These are phyloP conservation scores for Talaromyces islandicus DNA, from an alignment of 2,329 filamentous ascomycete species.

Conservation along the genomic window DNA sequence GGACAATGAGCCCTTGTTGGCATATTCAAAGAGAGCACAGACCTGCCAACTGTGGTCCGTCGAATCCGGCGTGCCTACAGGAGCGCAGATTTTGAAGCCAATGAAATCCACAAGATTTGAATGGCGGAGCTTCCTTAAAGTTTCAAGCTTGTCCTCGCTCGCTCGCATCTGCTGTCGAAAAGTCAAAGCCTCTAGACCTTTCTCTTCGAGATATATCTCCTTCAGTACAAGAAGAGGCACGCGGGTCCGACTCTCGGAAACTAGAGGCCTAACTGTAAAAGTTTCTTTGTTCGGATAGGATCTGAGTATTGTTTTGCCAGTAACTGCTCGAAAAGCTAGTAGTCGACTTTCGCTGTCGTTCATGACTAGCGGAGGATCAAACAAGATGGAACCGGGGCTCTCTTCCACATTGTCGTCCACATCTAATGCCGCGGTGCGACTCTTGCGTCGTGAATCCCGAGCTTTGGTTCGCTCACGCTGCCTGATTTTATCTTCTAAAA, in stretches of 20 bases:
- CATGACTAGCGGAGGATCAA: slow-evolving; percentile 45
- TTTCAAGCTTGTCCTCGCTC: slow-evolving; percentile 70
- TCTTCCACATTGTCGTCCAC: slow-evolving; percentile 25
- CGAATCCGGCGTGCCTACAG: slow-evolving; percentile 34
- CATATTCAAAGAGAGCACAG: slow-evolving; percentile 67
- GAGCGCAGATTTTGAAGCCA: slow-evolving; percentile 70
- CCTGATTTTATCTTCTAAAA: slow-evolving; percentile 33
- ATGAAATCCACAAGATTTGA: slow-evolving; percentile 71
- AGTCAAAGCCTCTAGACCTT: slow-evolving; percentile 52
- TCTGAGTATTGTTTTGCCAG: slow-evolving; percentile 61
- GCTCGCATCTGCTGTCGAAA: slow-evolving; percentile 71
- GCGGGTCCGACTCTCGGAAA: slow-evolving; percentile 49
- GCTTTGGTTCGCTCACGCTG: slow-evolving; percentile 33
- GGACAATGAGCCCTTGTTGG: slow-evolving; percentile 74
- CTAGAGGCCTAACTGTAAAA: slow-evolving; percentile 64
- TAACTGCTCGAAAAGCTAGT: slow-evolving; percentile 64
- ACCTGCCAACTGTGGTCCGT: slow-evolving; percentile 58
- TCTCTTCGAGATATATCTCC: slow-evolving; percentile 56
- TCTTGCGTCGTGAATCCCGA: slow-evolving; percentile 32
- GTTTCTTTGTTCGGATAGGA: slow-evolving; percentile 59
- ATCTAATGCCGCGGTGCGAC: slow-evolving; percentile 28
- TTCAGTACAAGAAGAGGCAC: slow-evolving; percentile 67
- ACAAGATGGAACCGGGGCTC: slow-evolving; percentile 32
- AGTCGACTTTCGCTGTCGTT: slow-evolving; percentile 59
- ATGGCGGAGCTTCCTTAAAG: slow-evolving; percentile 68